Evolutionary conservation across 495 filamentous ascomycete genomes (phyloP).

Genomic region (Penicillium cataractarum): DNA sequence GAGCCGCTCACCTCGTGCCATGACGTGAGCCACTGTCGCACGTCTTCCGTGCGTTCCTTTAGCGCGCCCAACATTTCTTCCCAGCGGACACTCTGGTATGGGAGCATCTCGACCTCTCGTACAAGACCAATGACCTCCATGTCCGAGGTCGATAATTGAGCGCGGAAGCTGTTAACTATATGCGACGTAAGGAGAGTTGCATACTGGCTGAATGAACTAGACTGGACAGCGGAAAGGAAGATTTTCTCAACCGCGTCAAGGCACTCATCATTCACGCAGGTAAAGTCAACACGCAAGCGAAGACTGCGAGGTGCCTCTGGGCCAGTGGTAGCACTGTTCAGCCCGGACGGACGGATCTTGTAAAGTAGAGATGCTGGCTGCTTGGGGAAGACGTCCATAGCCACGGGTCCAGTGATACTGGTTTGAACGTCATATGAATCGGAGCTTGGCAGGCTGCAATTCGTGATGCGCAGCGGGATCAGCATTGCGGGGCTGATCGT

Average conservation of each 20-base stretch:
- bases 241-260: slow-evolving; percentile 44
- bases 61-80: slow-evolving; percentile 44
- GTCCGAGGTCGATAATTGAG: slow-evolving; percentile 58
- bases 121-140: slow-evolving; percentile 54
- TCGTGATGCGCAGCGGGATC: slow-evolving; percentile 73
- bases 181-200: slow-evolving; percentile 51
- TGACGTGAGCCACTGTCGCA: slow-evolving; percentile 46
- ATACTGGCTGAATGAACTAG: slow-evolving; percentile 48
- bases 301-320: slow-evolving; percentile 55
- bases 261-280: slow-evolving; percentile 70
- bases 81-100: slow-evolving; percentile 47
- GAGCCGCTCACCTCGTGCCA: slow-evolving; percentile 52
- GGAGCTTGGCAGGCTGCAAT: slow-evolving; percentile 70
- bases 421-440: slow-evolving; percentile 67
- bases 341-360: slow-evolving; percentile 57
- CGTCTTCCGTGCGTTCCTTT: slow-evolving; percentile 38
- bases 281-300: slow-evolving; percentile 75
- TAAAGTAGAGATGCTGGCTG: slow-evolving; percentile 85
- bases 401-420: slow-evolving; percentile 54
- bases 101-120: slow-evolving; percentile 46
- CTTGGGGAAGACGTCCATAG: slow-evolving; percentile 72
- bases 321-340: slow-evolving; percentile 19
- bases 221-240: slow-evolving; percentile 46
- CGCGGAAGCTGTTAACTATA: slow-evolving; percentile 56
- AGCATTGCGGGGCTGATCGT: slow-evolving; percentile 77